Conservation (phyloP, 345 rosid species). For the Psidium friedrichsthalianum region DNA sequence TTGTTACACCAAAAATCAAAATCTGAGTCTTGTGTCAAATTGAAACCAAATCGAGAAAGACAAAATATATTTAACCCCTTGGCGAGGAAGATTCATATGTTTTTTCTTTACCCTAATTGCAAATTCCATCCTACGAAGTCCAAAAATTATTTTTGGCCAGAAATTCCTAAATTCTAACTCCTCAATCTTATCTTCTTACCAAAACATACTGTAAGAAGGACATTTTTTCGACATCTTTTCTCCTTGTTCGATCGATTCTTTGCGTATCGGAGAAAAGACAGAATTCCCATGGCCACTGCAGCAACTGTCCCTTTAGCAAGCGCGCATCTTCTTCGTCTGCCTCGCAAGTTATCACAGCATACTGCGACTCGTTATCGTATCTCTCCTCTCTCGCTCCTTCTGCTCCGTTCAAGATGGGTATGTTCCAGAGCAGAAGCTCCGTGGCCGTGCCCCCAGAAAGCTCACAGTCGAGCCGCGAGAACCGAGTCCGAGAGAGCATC, state of each 20-base stretch:
- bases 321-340: not conserved
- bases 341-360: not conserved
- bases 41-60: not conserved
- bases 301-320: constrained; percentile 9
- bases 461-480: constrained; percentile 50
- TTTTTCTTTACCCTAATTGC: not conserved
- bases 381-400: not conserved
- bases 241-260: not conserved
- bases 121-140: not conserved
- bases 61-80: not conserved
- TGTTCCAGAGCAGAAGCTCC: constrained; percentile 16
- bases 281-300: constrained; percentile 18
- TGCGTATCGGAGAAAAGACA: not conserved
- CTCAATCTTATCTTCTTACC: too few relatives aligned
- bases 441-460: constrained; percentile 11
- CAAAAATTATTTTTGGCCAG: not conserved
- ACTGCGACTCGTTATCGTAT: constrained; percentile 8
- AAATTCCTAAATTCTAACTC: not conserved
- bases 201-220: not conserved
- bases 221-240: not conserved
- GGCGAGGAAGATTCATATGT: not conserved
- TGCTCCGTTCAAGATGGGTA: constrained; percentile 8
- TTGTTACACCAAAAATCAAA: not conserved
- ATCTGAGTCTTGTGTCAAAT: not conserved
- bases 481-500: constrained; percentile 47